phyloP scores from a whole-genome alignment of 2,329 filamentous ascomycete genomes.

The Didymella glomerata region DNA sequence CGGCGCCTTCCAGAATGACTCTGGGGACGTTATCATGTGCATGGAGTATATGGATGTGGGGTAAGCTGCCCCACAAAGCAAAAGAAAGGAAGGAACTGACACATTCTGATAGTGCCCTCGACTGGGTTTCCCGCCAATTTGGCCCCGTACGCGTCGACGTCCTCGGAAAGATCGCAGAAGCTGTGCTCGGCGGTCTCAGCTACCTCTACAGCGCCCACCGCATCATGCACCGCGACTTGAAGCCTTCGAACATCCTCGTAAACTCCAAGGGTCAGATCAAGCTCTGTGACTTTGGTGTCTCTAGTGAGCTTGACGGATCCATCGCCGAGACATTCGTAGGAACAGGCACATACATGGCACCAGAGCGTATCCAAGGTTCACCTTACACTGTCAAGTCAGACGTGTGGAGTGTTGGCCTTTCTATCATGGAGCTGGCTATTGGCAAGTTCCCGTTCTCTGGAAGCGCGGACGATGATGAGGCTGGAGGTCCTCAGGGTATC shows the following conservation, averaged over 20 bases:
- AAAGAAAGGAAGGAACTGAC: constrained; percentile 25
- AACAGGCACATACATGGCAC: constrained; percentile 99
- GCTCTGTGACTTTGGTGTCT: constrained; percentile 98
- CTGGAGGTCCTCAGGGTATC: constrained; percentile 84
- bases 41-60: constrained; percentile 99
- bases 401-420: constrained; percentile 96
- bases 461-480: constrained; percentile 74
- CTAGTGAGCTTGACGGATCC: constrained; percentile 95
- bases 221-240: constrained; percentile 99
- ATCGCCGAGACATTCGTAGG: constrained; percentile 98
- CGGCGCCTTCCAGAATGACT: constrained; percentile 94
- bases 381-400: constrained; percentile 98
- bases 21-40: constrained; percentile 98
- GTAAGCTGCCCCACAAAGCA: constrained; percentile 63
- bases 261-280: constrained; percentile 96
- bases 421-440: constrained; percentile 96
- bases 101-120: constrained; percentile 73
- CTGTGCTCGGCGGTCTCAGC: constrained; percentile 88
- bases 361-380: constrained; percentile 95
- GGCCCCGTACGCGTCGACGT: constrained; percentile 96
- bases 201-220: constrained; percentile 96
- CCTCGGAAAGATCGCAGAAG: constrained; percentile 95
- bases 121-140: constrained; percentile 92
- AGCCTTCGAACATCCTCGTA: constrained; percentile 95
- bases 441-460: constrained; percentile 96